These are phyloP conservation scores for Geotrichum ghanense DNA, from an alignment of 805 yeast genomes.

Conservation along the genomic window DNA sequence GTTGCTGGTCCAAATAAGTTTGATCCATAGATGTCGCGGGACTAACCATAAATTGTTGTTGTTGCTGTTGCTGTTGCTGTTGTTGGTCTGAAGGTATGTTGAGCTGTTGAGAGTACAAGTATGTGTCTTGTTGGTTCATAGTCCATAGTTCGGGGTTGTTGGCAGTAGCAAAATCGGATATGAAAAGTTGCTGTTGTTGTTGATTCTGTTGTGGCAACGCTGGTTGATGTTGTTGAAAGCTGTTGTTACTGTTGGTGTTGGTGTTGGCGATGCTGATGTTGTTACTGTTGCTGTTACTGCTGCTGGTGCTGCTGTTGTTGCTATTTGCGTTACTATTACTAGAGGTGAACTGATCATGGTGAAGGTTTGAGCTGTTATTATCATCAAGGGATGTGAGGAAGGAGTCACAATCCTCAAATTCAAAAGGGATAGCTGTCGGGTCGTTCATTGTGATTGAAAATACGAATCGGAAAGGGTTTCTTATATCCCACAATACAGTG, in stretches of 20 bases:
- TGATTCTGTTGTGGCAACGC: constrained; percentile 2
- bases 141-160: background rate
- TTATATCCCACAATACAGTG: no score
- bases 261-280: constrained; percentile 4
- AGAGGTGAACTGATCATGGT: background rate
- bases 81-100: background rate
- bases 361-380: constrained; percentile 1
- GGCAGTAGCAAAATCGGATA: background rate
- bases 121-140: background rate
- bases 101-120: background rate
- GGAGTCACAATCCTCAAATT: constrained; percentile 16
- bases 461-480: no score
- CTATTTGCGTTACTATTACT: constrained; percentile 3
- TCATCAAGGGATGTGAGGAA: constrained; percentile 12
- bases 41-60: background rate
- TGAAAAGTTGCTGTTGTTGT: background rate
- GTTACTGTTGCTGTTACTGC: background rate
- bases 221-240: constrained; percentile 1
- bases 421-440: constrained; percentile 9
- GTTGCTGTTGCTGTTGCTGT: background rate
- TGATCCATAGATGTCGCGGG: no score
- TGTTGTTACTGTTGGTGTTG: background rate
- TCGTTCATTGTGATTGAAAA: constrained; percentile 7
- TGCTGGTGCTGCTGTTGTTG: background rate
- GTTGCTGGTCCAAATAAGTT: background rate